phyloP scores from a whole-genome alignment of 768 basidiomycete genomes.

The Infundibulicybe gibba region DNA sequence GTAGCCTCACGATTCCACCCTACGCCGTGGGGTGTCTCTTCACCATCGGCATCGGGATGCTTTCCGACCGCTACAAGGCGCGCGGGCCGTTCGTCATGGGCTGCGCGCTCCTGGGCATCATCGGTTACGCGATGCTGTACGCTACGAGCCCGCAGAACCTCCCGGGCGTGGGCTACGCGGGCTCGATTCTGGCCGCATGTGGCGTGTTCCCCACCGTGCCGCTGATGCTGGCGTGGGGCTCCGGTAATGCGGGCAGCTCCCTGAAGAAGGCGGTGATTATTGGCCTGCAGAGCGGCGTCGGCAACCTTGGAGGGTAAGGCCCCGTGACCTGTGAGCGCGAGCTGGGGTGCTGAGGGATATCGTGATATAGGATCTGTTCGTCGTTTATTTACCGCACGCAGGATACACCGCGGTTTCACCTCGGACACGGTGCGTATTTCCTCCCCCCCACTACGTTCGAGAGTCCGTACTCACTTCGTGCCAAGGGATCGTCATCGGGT shows the following conservation, averaged over 20 bases:
- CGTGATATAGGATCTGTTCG: conserved; percentile 25
- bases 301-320: conserved; percentile 37
- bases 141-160: conserved; percentile 16
- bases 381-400: conserved; percentile 26
- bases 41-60: conserved; percentile 23
- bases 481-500: conserved; percentile 11
- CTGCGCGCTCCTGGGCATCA: conserved; percentile 30
- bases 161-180: conserved; percentile 34
- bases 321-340: neutral
- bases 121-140: conserved; percentile 41
- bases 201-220: conserved; percentile 42
- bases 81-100: conserved; percentile 40
- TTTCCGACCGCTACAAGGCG: conserved; percentile 24
- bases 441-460: too few species aligned
- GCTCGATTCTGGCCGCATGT: conserved; percentile 35
- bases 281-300: conserved; percentile 41
- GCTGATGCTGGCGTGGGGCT: conserved; percentile 40
- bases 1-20: conserved; percentile 28
- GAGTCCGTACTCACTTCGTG: too few species aligned
- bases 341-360: neutral
- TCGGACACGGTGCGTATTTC: conserved; percentile 17
- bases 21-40: conserved; percentile 24
- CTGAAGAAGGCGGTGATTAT: conserved; percentile 43
- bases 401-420: conserved; percentile 20
- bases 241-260: conserved; percentile 47